phyloP scores from a whole-genome alignment of 2,329 filamentous ascomycete species.

The Cordyceps militaris region DNA sequence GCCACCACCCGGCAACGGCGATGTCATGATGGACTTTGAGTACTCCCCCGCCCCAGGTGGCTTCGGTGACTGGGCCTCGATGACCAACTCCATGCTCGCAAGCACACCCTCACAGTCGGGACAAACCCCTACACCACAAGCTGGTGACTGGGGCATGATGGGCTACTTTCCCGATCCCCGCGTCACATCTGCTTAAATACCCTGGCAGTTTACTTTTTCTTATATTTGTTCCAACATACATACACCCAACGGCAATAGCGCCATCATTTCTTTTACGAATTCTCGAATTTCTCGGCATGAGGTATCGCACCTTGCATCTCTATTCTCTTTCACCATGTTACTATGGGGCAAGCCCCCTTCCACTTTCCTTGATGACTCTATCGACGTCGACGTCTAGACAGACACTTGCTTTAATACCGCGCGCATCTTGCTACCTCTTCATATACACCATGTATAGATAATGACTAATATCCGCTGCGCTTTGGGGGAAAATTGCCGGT shows the following conservation, averaged over 20 bases:
- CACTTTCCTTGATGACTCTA: constrained; percentile 9
- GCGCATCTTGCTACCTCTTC: not conserved
- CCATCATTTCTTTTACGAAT: not conserved
- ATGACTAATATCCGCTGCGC: constrained; percentile 10
- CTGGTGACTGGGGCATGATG: constrained; percentile 27
- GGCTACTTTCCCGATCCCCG: constrained; percentile 28
- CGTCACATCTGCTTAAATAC: constrained; percentile 23
- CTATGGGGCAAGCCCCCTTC: not conserved
- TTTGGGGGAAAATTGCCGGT: not conserved
- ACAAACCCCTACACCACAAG: constrained; percentile 13
- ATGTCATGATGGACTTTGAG: constrained; percentile 37
- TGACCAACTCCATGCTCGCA: constrained; percentile 27
- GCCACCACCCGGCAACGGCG: constrained; percentile 19
- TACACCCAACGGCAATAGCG: not conserved
- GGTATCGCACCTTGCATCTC: not conserved
- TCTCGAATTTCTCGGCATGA: not conserved
- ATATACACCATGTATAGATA: constrained; percentile 8
- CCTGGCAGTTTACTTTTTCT: not conserved
- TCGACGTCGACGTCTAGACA: constrained; percentile 12
- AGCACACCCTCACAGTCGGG: constrained; percentile 21
- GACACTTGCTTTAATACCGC: constrained; percentile 4
- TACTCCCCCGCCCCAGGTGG: constrained; percentile 32
- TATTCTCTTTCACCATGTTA: not conserved
- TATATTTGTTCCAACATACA: not conserved
- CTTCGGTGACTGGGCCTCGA: constrained; percentile 37